Evolutionary conservation across 2,329 filamentous ascomycete species (phyloP), one percentile per base, ranked within the genome.

Genomic region (Trichophyton verrucosum): DNA sequence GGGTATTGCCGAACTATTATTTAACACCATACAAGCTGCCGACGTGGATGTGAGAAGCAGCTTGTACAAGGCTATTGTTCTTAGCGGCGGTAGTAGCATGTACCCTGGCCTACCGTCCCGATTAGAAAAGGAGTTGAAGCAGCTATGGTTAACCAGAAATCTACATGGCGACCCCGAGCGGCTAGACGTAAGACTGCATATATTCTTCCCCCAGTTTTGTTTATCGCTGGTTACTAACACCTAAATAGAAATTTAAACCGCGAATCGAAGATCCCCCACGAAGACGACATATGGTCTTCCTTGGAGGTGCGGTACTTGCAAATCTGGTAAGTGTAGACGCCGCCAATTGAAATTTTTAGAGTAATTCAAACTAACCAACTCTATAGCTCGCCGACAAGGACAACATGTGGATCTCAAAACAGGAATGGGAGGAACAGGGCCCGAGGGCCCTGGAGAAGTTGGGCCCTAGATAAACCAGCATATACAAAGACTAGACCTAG

Each of bases 251-350:
- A 85, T 99, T 99, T 83, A 99, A 97, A 84, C 92, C 99, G 66
- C 85, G 94, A 75, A 97, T 99, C 80, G 94, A 99, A 75, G 94
- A 99, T 74, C 94, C 94, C 58, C 94, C 94, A 38, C 84, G 94
- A 77, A 84, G 94, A 78, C 83, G 92, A 76, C 94, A 99, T 80
- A 97, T 99, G 91, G 94, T 99, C n/a, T 97, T 99, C 82, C 78
- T 99, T 61, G 94, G 94, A 62, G 94, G 94, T 68, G 94, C 94
- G 27, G 94, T 99, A 64, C 80, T 99, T 69, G 94, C 94, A 68
- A 97, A 97, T 74, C 95, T 99, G 75, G 81, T 83, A 76, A 72
- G 80, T 74, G 38, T 44, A 40, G 20, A 13, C 22, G 22, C 47
- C 55, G 24, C 44, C 47, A 47, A 30, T 38, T 11, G 36, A 20